Evolutionary conservation across 31 red algal genomes (phyloP).

Genomic region (Odonthalia washingtoniensis): DNA sequence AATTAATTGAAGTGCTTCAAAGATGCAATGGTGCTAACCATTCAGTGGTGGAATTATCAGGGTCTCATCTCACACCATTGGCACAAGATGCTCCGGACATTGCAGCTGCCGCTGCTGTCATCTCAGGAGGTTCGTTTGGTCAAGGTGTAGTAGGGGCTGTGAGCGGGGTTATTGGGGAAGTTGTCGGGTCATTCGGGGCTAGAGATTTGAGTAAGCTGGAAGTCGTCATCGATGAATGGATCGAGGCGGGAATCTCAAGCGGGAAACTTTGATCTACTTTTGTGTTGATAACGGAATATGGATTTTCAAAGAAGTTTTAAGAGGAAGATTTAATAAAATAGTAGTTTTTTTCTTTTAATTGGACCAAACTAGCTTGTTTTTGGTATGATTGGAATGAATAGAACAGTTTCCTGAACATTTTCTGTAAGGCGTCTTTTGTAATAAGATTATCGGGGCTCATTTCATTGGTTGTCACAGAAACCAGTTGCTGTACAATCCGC

Average conservation of each 20-base stretch:
- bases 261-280: conserved; percentile 40
- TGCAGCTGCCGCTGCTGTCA: neutral
- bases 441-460: no score
- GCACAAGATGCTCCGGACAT: conserved; percentile 51
- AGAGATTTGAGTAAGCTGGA: conserved; percentile 38
- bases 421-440: no score
- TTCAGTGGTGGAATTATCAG: conserved; percentile 23
- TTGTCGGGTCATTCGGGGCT: conserved; percentile 3
- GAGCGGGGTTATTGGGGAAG: neutral
- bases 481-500: no score
- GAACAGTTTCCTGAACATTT: no score
- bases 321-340: no score
- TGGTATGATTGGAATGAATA: no score
- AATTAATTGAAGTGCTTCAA: conserved; percentile 31
- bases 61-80: conserved; percentile 77
- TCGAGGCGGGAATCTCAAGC: conserved; percentile 24
- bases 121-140: neutral
- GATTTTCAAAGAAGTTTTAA: no score
- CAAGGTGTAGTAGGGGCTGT: neutral
- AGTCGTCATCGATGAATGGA: conserved; percentile 40
- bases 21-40: neutral
- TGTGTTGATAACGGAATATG: no score
- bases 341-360: no score
- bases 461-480: no score
- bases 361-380: no score